phyloP scores from a whole-genome alignment of 169 alveolate genomes.

The Plasmodium knowlesi region DNA sequence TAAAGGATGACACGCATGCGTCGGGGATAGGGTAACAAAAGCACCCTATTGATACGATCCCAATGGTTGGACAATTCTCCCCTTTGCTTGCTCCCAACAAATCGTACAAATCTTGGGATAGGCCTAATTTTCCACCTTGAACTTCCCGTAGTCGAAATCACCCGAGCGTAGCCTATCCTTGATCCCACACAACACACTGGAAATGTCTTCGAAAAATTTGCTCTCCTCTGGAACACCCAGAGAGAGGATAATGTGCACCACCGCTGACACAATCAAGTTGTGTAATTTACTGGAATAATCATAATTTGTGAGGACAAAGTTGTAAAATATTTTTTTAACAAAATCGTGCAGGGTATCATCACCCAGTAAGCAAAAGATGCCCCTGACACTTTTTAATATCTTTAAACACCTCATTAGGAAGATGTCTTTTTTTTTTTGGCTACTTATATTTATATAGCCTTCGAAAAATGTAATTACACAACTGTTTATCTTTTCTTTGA shows the following conservation, averaged over 20 bases:
- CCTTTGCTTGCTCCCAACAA: not conserved
- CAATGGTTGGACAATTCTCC: not conserved
- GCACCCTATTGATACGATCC: not conserved
- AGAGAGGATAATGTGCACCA: constrained; percentile 36
- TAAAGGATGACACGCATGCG: not conserved
- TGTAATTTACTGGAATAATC: constrained; percentile 59
- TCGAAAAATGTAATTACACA: constrained; percentile 40
- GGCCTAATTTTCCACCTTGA: constrained; percentile 15
- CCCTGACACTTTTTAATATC: constrained; percentile 29
- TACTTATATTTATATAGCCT: constrained; percentile 35
- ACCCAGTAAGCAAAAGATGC: not conserved
- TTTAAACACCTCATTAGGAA: constrained; percentile 74
- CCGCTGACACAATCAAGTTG: constrained; percentile 11
- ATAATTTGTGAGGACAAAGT: constrained; percentile 39
- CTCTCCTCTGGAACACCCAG: constrained; percentile 11
- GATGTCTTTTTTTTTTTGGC: constrained; percentile 38
- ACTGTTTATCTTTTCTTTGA: constrained; percentile 11
- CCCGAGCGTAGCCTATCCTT: constrained; percentile 1
- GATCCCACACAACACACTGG: not conserved
- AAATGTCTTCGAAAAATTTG: not conserved
- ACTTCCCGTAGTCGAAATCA: constrained; percentile 2
- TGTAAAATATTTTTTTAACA: constrained; percentile 30
- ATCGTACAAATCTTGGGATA: not conserved
- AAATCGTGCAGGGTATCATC: constrained; percentile 28
- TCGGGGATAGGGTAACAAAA: not conserved